These are phyloP conservation scores for Penicillium crustosum DNA, from an alignment of 2,329 filamentous ascomycete species.

Conservation along the genomic window DNA sequence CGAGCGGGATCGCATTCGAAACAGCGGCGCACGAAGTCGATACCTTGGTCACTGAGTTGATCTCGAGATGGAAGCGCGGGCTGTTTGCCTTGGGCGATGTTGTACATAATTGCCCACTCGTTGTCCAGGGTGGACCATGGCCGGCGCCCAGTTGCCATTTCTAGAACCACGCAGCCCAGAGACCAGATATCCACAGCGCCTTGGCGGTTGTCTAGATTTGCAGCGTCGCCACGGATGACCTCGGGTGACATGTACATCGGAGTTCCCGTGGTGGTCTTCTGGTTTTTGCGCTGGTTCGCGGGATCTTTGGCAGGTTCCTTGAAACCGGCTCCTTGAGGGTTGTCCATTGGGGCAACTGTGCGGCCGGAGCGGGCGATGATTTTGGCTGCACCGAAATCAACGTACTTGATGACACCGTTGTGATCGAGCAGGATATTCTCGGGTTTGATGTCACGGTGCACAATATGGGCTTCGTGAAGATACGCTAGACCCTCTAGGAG, in stretches of 20 bases:
- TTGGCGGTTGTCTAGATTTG: conserved; percentile 70
- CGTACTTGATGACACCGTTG: conserved; percentile 98
- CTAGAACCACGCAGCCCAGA: conserved; percentile 90
- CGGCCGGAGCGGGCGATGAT: conserved; percentile 92
- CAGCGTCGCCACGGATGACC: conserved; percentile 86
- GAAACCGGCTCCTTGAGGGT: conserved; percentile 50
- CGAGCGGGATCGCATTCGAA: conserved; percentile 80
- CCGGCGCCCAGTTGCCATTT: conserved; percentile 93
- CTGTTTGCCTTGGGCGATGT: conserved; percentile 94
- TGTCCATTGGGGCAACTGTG: conserved; percentile 69
- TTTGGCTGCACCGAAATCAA: conserved; percentile 97
- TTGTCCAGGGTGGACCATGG: conserved; percentile 97
- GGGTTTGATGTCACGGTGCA: conserved; percentile 96
- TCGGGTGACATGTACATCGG: conserved; percentile 99
- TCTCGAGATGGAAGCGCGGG: conserved; percentile 79
- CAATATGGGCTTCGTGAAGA: conserved; percentile 85
- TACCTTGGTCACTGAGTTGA: conserved; percentile 77
- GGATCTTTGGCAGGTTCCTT: conserved; percentile 36
- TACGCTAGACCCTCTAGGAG: conserved; percentile 92
- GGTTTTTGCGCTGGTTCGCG: conserved; percentile 51
- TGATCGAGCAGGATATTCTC: conserved; percentile 97
- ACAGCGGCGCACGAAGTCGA: conserved; percentile 85
- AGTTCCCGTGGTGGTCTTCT: conserved; percentile 94
- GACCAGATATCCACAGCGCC: conserved; percentile 96
- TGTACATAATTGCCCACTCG: conserved; percentile 99